phyloP scores from a whole-genome alignment of 148 eudicot genomes.

The Bassia scoparia region DNA sequence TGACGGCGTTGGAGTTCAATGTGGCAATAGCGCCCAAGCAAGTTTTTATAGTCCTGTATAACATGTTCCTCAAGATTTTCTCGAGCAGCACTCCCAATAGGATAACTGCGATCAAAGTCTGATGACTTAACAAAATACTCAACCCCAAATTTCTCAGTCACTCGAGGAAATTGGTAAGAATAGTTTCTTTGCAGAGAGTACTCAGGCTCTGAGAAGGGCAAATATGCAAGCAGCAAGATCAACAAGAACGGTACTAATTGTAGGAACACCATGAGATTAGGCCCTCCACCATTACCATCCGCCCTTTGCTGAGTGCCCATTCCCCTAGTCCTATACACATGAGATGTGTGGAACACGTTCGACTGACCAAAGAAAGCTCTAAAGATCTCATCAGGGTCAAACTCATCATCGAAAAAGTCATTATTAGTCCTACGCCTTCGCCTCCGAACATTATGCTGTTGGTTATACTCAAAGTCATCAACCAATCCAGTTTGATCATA shows the following conservation, averaged over 20 bases:
- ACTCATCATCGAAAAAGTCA: slow-evolving; percentile 58
- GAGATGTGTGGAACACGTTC: slow-evolving; percentile 48
- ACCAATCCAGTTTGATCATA: slow-evolving; percentile 84
- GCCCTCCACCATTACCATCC: slow-evolving; percentile 49
- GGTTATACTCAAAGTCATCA: slow-evolving; percentile 75
- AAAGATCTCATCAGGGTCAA: slow-evolving; percentile 95
- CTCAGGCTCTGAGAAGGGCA: slow-evolving; percentile 90
- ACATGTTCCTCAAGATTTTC: slow-evolving; percentile 61
- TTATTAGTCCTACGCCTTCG: slow-evolving; percentile 57
- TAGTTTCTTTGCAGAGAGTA: slow-evolving; percentile 84
- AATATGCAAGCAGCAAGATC: slow-evolving; percentile 75
- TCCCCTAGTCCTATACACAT: slow-evolving; percentile 68
- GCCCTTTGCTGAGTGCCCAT: slow-evolving; percentile 51
- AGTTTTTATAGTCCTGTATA: slow-evolving; percentile 73
- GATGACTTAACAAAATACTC: slow-evolving; percentile 69
- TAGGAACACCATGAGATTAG: slow-evolving; percentile 64
- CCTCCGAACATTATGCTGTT: slow-evolving; percentile 58
- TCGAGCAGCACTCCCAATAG: slow-evolving; percentile 62
- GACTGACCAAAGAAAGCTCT: slow-evolving; percentile 84
- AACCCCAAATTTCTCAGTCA: slow-evolving; percentile 63
- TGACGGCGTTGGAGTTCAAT: slow-evolving; percentile 92
- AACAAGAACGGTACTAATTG: slow-evolving; percentile 77
- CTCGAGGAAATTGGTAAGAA: slow-evolving; percentile 56
- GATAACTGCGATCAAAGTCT: slow-evolving; percentile 75
- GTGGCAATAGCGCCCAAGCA: slow-evolving; percentile 88